Base-by-base conservation (phyloP, 345 rosid species). In the Populus nigra region DNA sequence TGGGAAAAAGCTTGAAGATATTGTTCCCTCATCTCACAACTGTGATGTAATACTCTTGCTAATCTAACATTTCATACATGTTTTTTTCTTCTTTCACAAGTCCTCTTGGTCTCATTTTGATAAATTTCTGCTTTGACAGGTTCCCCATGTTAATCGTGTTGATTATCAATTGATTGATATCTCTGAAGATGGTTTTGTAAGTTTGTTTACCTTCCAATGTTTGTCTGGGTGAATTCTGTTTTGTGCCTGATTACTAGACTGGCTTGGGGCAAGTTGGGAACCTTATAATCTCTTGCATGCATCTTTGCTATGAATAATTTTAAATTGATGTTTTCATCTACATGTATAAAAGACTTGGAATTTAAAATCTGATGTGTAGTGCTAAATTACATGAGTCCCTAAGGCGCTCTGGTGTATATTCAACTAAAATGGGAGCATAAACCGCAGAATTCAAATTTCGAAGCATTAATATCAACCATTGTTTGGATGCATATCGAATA, bases 101-200 rank as follows among this genome's bases (percentile, higher is more conserved):
- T 23, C n/a, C 74, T 73, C 66, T 57, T 82, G 59, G 39, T 70
- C n/a, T 41, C 2, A 23, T 65, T 47, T 73, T 69, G 36, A 38
- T 73, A 62, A 12, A 39, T 61, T 63, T 68, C 62, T 72, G 11
- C 18, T 67, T 71, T 38, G n/a, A 36, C 88, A 91, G 95, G 91
- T 85, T 84, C 94, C 93, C 18, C 91, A 88, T 80, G 91, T 91
- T 69, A 88, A 83, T 74, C 93, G 94, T 72, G 85, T 88, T 71
- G 93, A 91, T 78, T 91, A 88, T 83, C 93, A 91, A 87, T 86
- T 89, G 77, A 89, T 91, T 78, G 94, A 89, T 78, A 91, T 91
- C 71, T 87, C 92, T 79, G 91, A 89, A 77, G 95, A 91, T 84
- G 95, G 95, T n/a, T 91, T 91, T 86, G 95, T 91, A 85, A 87